A percentile compares a stretch with the other conserved stretches of the same genome.
These are phyloP conservation scores for Calendula officinalis DNA, from an alignment of 129 eudicot species.

Conservation along the genomic window DNA sequence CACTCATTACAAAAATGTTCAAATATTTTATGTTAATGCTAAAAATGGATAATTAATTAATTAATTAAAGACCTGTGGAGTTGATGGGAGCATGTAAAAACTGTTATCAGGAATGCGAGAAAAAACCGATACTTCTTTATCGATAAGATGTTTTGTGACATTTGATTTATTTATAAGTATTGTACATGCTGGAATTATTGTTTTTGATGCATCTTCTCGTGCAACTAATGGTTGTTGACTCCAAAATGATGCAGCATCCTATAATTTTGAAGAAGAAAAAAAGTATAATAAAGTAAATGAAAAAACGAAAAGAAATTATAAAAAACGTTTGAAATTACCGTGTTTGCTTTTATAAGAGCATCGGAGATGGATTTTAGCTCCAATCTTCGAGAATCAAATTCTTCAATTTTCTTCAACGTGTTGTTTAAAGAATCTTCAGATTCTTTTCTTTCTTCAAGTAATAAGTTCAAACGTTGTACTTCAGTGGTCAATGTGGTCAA, in stretches of 20 bases:
- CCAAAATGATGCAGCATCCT: slow-evolving; percentile 93
- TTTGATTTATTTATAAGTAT: slow-evolving; percentile 52
- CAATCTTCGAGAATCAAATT: slow-evolving; percentile 88
- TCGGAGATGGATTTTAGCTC: slow-evolving; percentile 74
- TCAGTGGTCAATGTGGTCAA: slow-evolving; percentile 73
- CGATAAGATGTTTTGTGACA: slow-evolving; percentile 65
- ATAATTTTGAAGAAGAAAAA: slow-evolving; percentile 9
- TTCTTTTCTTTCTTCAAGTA: slow-evolving; percentile 85
- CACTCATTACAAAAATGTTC: neutral
- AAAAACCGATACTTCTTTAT: slow-evolving; percentile 73
- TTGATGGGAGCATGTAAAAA: slow-evolving; percentile 94
- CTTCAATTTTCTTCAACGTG: slow-evolving; percentile 95
- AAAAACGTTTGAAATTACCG: slow-evolving; percentile 36
- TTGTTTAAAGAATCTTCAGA: slow-evolving; percentile 81
- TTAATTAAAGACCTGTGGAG: slow-evolving; percentile 61
- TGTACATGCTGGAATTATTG: slow-evolving; percentile 78
- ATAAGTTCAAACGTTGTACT: slow-evolving; percentile 66
- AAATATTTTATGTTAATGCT: neutral
- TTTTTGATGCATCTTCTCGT: slow-evolving; percentile 82
- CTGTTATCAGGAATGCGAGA: slow-evolving; percentile 75
- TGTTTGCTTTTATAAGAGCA: slow-evolving; percentile 72
- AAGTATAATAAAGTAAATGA: neutral
- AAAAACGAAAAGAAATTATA: neutral
- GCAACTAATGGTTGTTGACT: slow-evolving; percentile 83
- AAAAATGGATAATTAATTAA: no score